Percentiles rank a stretch among this genome's conserved stretches.
Evolutionary conservation across 2,329 filamentous ascomycete genomes (phyloP).

Genomic region (Aspergillus glaucus): DNA sequence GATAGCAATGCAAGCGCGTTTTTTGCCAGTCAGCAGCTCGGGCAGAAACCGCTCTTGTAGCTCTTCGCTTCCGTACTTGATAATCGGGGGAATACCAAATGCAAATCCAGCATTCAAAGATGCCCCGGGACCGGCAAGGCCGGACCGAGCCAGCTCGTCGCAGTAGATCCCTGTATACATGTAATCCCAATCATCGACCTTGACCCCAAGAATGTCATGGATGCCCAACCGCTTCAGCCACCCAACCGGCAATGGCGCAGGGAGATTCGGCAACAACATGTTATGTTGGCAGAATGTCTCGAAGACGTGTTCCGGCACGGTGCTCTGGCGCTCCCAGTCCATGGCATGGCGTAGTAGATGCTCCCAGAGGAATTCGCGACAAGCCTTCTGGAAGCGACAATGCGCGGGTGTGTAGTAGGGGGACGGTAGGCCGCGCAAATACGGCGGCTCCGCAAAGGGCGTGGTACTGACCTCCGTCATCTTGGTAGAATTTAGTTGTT

Average conservation of each 20-base stretch:
- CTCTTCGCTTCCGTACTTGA: slow-evolving; percentile 59
- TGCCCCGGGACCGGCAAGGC: slow-evolving; percentile 57
- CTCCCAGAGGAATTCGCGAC: slow-evolving; percentile 59
- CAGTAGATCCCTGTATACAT: slow-evolving; percentile 64
- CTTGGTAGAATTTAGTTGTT: background rate
- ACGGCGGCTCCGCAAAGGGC: slow-evolving; percentile 69
- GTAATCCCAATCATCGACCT: slow-evolving; percentile 69
- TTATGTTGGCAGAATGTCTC: slow-evolving; percentile 57
- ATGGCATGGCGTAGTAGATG: slow-evolving; percentile 57
- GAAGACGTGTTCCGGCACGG: slow-evolving; percentile 59
- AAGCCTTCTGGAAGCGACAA: slow-evolving; percentile 59
- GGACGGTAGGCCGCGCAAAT: slow-evolving; percentile 62
- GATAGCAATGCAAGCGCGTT: slow-evolving; percentile 68
- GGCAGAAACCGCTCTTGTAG: slow-evolving; percentile 63
- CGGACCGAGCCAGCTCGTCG: slow-evolving; percentile 64
- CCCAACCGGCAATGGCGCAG: slow-evolving; percentile 60
- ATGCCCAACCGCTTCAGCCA: slow-evolving; percentile 63
- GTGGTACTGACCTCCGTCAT: slow-evolving; percentile 27
- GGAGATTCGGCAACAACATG: slow-evolving; percentile 65
- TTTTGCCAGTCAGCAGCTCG: slow-evolving; percentile 60
- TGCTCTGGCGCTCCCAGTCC: slow-evolving; percentile 64
- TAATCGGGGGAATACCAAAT: slow-evolving; percentile 64
- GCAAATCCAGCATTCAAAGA: slow-evolving; percentile 66
- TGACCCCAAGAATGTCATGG: slow-evolving; percentile 58
- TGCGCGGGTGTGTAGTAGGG: slow-evolving; percentile 66